Base-by-base conservation (phyloP, 1,139 yeast genomes). In the Ogataea hybrid region DNA sequence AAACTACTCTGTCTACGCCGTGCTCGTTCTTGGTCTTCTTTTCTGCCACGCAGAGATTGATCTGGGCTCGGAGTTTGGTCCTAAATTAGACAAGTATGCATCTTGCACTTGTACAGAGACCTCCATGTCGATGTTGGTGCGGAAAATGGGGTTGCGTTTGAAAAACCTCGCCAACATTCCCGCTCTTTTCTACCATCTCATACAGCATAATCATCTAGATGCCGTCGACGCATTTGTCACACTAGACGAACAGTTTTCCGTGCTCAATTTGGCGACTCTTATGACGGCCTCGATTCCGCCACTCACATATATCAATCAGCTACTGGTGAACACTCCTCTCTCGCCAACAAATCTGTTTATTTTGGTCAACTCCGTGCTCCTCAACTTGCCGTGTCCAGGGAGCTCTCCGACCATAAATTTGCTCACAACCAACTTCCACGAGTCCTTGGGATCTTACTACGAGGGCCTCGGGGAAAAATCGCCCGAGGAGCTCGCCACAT, bases 261-360 rank as follows among this genome's bases (percentile, higher is more conserved):
- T 22, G 5, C 15, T 20, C 3, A 14, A 5, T 21, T 14, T 37
- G 22, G 21, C 25, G 7, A 9, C 3, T 14, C 12, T 23, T 10
- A 11, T 32, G 20, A 16, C 17, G 9, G 11, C 23, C 1, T 4
- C 16, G 2, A 22, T 14, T 4, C 36, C 36, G 4, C 41, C 41
- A 6, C 27, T 56, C 18, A 57, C 54, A 35, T 57, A 50, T 27
- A 36, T 56, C 11, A 53, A 56, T 31, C 51, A 51, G 32, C 11
- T 53, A 6, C 17, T 56, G 10, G 43, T 57, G 21, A n/a, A 41
- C 6, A 29, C 37, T 7, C 8, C 30, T 0, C 12, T 56, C 1
- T 23, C 32, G 7, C 25, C 50, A 9, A 46, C 39, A 20, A 35
- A 46, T 11, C 25, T 58, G 9, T 48, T 48, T 14, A 11, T 58